These are phyloP conservation scores for Rosa hybrid DNA, from an alignment of 331 rosid species.

Conservation along the genomic window DNA sequence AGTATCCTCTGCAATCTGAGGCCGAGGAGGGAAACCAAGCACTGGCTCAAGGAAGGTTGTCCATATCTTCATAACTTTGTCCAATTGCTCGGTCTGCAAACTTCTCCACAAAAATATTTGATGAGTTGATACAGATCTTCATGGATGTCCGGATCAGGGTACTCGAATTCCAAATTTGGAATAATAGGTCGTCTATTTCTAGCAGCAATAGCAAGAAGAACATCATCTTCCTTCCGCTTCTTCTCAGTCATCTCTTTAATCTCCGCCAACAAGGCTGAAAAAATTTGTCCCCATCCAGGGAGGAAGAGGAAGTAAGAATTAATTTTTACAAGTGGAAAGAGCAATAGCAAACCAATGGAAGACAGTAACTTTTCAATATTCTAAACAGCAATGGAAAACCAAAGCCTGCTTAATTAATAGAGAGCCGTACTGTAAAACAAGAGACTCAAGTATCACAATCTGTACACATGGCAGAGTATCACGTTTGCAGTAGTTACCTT, in stretches of 20 bases:
- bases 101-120: conserved; percentile 93
- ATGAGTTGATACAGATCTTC: conserved; percentile 94
- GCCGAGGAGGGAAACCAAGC: conserved; percentile 85
- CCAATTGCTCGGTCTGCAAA: conserved; percentile 86
- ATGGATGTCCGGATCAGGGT: conserved; percentile 79
- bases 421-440: neutral
- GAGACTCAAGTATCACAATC: neutral
- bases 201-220: conserved; percentile 93
- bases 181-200: conserved; percentile 88
- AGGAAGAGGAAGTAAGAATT: neutral
- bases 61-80: conserved; percentile 97
- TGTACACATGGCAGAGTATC: neutral
- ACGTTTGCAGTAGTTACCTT: conserved; percentile 53
- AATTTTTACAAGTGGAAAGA: neutral
- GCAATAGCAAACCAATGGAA: conserved; percentile 2
- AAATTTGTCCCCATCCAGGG: conserved; percentile 5
- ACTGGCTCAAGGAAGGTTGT: conserved; percentile 90
- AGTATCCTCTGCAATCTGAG: conserved; percentile 86
- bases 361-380: neutral
- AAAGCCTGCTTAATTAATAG: neutral
- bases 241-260: conserved; percentile 96
- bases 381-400: neutral
- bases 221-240: conserved; percentile 91
- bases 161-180: conserved; percentile 89
- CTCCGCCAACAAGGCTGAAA: conserved; percentile 87